Evolutionary conservation across 768 basidiomycete genomes (phyloP).

Genomic region (Dioszegia hungarica): DNA sequence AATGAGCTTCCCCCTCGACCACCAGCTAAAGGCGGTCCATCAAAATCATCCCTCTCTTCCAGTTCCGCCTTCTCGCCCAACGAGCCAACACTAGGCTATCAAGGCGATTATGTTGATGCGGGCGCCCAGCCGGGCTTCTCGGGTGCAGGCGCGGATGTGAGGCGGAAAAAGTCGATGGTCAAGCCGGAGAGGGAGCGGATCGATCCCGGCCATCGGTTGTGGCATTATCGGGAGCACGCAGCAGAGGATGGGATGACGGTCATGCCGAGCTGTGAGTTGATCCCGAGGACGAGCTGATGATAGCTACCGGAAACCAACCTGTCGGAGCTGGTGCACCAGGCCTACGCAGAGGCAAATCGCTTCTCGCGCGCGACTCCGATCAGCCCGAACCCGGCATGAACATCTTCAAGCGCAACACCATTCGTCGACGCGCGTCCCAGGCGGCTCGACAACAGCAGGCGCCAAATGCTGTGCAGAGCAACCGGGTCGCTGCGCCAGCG

Average conservation of each 20-base stretch:
- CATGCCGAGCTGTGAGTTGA: slow-evolving; percentile 70
- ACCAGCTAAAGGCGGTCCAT: slow-evolving; percentile 26
- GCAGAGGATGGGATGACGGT: slow-evolving; percentile 67
- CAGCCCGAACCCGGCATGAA: slow-evolving; percentile 88
- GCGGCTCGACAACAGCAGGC: slow-evolving; percentile 50
- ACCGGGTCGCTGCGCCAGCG: slow-evolving; percentile 44
- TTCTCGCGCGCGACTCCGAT: slow-evolving; percentile 77
- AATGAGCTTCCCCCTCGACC: slow-evolving; percentile 32
- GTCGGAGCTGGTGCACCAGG: slow-evolving; percentile 22
- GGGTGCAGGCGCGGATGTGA: slow-evolving; percentile 44
- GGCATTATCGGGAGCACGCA: slow-evolving; percentile 87
- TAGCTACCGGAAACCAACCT: slow-evolving; percentile 44
- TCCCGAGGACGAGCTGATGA: slow-evolving; percentile 2
- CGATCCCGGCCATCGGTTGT: slow-evolving; percentile 87
- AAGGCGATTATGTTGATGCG: slow-evolving; percentile 33
- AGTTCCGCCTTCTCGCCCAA: slow-evolving; percentile 10
- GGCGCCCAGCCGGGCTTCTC: slow-evolving; percentile 31
- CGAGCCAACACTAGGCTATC: slow-evolving; percentile 19
- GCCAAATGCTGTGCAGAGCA: slow-evolving; percentile 50
- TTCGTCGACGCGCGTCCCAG: slow-evolving; percentile 61
- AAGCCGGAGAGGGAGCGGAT: slow-evolving; percentile 92
- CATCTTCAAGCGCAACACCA: slow-evolving; percentile 81
- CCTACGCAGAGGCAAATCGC: slow-evolving; percentile 72
- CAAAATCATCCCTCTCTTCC: slow-evolving; percentile 26
- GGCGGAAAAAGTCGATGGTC: slow-evolving; percentile 86